Evolutionary conservation across 2,329 filamentous ascomycete genomes (phyloP).

Genomic region (Hymenoscyphus fraxineus): DNA sequence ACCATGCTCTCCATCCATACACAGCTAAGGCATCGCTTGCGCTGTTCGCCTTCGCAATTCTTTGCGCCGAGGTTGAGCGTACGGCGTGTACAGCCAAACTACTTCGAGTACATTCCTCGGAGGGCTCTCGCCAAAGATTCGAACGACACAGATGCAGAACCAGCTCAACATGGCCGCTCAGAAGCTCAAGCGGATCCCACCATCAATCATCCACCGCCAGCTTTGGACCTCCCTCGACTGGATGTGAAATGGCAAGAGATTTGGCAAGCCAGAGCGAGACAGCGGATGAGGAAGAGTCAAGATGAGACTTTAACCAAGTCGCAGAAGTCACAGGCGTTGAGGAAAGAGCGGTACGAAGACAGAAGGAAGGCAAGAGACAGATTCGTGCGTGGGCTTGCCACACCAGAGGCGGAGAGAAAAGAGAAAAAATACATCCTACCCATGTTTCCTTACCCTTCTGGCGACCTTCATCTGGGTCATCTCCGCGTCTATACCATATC

Average conservation of each 20-base stretch:
- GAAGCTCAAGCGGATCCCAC: too few relatives aligned
- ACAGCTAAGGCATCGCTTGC: slow-evolving; percentile 9
- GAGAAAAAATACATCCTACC: slow-evolving; percentile 67
- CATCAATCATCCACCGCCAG: not conserved
- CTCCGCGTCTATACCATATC: slow-evolving; percentile 87
- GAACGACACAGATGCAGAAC: not conserved
- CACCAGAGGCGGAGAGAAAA: not conserved
- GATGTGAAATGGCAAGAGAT: slow-evolving; percentile 31
- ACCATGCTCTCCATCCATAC: slow-evolving; percentile 16
- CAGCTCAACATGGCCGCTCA: not conserved
- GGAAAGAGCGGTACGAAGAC: not conserved
- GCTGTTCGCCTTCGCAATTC: slow-evolving; percentile 7
- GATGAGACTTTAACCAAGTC: not conserved
- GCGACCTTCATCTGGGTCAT: slow-evolving; percentile 81
- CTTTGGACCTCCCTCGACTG: slow-evolving; percentile 23
- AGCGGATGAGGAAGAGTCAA: not conserved
- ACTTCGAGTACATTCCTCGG: not conserved
- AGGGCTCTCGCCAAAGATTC: too few relatives aligned
- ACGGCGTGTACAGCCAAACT: not conserved
- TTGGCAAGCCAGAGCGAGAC: slow-evolving; percentile 18
- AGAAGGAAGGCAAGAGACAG: not conserved
- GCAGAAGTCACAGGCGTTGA: not conserved
- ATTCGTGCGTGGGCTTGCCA: not conserved
- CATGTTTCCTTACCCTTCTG: slow-evolving; percentile 93
- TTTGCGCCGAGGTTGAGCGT: too few relatives aligned